Base-by-base conservation (phyloP, 2,329 filamentous ascomycete species). In the Cephalotrichum gorgonifer region DNA sequence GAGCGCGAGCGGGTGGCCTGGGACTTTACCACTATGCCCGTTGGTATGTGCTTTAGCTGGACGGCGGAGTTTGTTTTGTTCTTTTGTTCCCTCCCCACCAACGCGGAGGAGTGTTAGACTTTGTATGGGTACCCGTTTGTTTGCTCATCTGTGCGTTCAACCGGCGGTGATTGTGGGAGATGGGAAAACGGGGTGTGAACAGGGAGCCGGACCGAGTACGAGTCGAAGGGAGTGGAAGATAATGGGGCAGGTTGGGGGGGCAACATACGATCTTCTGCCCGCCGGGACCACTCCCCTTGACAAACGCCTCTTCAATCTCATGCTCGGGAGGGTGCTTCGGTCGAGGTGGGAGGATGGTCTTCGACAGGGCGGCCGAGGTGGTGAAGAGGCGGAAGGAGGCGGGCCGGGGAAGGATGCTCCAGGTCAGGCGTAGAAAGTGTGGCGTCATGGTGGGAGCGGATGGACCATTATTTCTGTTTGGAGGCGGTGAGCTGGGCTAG, bases 31-130 rank as follows among this genome's bases (percentile, higher is more conserved):
- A 97, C 90, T 48, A 96, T 81, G 53, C 91, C 91, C 1, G 90
- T 95, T 6, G 91, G 88, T 15, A 86, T 69, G 65, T 98, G 93
- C 56, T 85, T 93, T 31, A 98, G 74, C 64, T 98, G 93, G 2
- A 96, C 91, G 33, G 91, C 91, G 0, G 88, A 96, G 55, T 83
- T 89, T 25, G 93, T 98, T 79, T 98, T 98, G 69, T 98, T 98
- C 85, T 83, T 53, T 44, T n/a, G n/a, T n/a, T n/a, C n/a, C n/a
- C n/a, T n/a, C n/a, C n/a, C n/a, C n/a, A n/a, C n/a, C n/a, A n/a
- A n/a, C n/a, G n/a, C n/a, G n/a, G n/a, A n/a, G n/a, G n/a, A n/a
- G n/a, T n/a, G n/a, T n/a, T n/a, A n/a, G n/a, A n/a, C n/a, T n/a
- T n/a, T n/a, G n/a, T n/a, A n/a, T n/a, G n/a, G n/a, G n/a, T n/a